A percentile compares a stretch with the other conserved stretches of the same genome.
Evolutionary conservation across 2,329 filamentous ascomycete genomes (phyloP).

Genomic region (Fusarium sp.): DNA sequence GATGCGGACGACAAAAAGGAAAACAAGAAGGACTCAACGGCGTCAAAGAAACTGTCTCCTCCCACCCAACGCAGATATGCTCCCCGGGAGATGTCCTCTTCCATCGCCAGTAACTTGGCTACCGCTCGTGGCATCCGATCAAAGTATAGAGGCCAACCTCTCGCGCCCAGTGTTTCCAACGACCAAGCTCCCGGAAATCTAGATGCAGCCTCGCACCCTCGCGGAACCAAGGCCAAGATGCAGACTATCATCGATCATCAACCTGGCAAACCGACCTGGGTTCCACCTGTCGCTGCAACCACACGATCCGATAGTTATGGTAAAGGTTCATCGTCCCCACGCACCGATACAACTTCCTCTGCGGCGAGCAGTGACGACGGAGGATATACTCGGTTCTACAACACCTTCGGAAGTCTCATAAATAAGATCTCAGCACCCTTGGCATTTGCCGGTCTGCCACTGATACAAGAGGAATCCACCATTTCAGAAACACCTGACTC

Average conservation of each 20-base stretch:
- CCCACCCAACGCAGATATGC: constrained; percentile 63
- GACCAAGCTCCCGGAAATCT: constrained; percentile 79
- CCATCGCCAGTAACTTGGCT: constrained; percentile 88
- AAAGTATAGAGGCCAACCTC: constrained; percentile 73
- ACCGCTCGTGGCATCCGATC: constrained; percentile 83
- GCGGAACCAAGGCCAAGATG: constrained; percentile 65
- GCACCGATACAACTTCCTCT: constrained; percentile 41
- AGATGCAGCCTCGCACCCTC: constrained; percentile 65
- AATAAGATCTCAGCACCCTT: constrained; percentile 90
- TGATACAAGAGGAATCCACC: constrained; percentile 66
- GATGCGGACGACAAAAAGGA: constrained; percentile 42
- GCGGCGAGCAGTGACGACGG: constrained; percentile 67
- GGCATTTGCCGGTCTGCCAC: constrained; percentile 90
- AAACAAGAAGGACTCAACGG: constrained; percentile 28
- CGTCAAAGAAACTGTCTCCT: constrained; percentile 48
- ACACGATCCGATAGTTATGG: constrained; percentile 42
- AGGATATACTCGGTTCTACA: constrained; percentile 91
- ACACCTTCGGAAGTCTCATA: constrained; percentile 87
- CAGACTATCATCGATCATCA: constrained; percentile 66
- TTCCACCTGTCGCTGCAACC: constrained; percentile 55
- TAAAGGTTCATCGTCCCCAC: constrained; percentile 44
- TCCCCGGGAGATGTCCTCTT: constrained; percentile 78
- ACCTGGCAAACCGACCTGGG: constrained; percentile 64
- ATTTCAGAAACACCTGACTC: constrained; percentile 49
- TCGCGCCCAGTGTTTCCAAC: constrained; percentile 78